Percentiles rank a stretch among this genome's conserved stretches.
phyloP scores from a whole-genome alignment of 805 yeast genomes.

The Jamesozyma piceae region DNA sequence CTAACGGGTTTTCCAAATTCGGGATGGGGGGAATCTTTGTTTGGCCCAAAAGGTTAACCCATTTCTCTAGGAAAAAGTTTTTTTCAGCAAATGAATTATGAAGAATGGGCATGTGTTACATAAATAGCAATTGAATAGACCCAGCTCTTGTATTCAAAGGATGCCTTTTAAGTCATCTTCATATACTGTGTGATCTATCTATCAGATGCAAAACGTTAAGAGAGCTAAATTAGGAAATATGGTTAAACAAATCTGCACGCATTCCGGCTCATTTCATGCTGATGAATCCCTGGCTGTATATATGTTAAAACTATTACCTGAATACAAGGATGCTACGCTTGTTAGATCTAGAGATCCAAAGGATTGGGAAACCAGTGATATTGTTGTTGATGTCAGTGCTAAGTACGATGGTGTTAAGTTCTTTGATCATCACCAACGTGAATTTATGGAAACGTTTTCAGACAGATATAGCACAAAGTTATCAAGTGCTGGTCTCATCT shows the following conservation, averaged over 20 bases:
- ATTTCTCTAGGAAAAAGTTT: too few relatives aligned
- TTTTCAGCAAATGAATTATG: too few relatives aligned
- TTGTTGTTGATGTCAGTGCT: conserved; percentile 92
- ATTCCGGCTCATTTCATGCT: conserved; percentile 92
- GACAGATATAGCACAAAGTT: conserved; percentile 61
- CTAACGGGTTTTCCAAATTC: too few relatives aligned
- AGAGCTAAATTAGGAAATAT: conserved; percentile 15
- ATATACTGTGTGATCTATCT: not conserved
- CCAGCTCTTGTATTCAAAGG: too few relatives aligned
- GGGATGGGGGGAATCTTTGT: too few relatives aligned
- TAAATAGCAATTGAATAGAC: too few relatives aligned
- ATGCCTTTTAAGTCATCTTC: too few relatives aligned
- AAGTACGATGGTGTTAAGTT: conserved; percentile 65
- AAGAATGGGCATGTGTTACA: too few relatives aligned
- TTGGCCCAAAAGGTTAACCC: too few relatives aligned
- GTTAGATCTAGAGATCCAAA: conserved; percentile 77
- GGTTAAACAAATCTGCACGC: conserved; percentile 65
- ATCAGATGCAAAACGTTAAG: conserved; percentile 8
- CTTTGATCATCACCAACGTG: conserved; percentile 96
- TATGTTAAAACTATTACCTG: conserved; percentile 66
- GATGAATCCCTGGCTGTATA: conserved; percentile 93
- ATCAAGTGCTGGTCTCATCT: conserved; percentile 88
- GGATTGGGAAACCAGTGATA: conserved; percentile 78
- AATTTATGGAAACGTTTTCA: conserved; percentile 67
- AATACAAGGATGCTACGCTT: conserved; percentile 54